Conservation (phyloP, 768 basidiomycete genomes). For the Pisolithus tinctorius region DNA sequence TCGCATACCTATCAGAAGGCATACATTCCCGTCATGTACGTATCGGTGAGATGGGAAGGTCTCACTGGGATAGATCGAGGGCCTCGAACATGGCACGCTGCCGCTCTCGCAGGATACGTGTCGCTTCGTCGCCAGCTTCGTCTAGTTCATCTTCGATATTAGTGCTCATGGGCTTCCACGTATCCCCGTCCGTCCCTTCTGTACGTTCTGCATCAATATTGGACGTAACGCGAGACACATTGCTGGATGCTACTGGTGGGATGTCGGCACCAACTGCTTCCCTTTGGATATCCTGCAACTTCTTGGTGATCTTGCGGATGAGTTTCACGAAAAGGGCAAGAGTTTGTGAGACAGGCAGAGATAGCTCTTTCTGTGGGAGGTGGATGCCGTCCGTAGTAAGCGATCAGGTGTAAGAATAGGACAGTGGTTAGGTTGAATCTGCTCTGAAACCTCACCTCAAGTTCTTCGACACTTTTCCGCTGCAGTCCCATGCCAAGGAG, state of each 20-base stretch:
- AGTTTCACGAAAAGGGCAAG: constrained; percentile 91
- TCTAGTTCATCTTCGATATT: constrained; percentile 63
- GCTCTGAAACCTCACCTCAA: constrained; percentile 52
- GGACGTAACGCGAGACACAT: constrained; percentile 8
- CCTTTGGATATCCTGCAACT: constrained; percentile 73
- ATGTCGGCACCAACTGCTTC: constrained; percentile 63
- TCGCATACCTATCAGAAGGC: constrained; percentile 51
- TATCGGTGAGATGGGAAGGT: constrained; percentile 12
- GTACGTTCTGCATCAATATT: constrained; percentile 11
- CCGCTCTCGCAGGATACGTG: constrained; percentile 49
- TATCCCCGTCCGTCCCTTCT: constrained; percentile 2
- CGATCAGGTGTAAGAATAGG: background rate
- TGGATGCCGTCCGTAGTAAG: constrained; percentile 1
- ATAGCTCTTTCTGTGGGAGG: constrained; percentile 58
- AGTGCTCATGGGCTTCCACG: constrained; percentile 40
- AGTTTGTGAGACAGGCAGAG: constrained; percentile 77
- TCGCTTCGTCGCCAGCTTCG: constrained; percentile 67
- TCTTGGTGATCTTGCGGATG: constrained; percentile 75
- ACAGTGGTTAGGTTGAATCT: background rate
- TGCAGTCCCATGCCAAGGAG: constrained; percentile 86
- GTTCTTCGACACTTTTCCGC: constrained; percentile 80
- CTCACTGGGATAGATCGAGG: constrained; percentile 84
- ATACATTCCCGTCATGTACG: constrained; percentile 1
- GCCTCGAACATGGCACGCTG: constrained; percentile 86
- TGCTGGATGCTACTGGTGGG: constrained; percentile 32